Base-by-base conservation (phyloP, 208 protist species). In the Crithidia bombi region DNA sequence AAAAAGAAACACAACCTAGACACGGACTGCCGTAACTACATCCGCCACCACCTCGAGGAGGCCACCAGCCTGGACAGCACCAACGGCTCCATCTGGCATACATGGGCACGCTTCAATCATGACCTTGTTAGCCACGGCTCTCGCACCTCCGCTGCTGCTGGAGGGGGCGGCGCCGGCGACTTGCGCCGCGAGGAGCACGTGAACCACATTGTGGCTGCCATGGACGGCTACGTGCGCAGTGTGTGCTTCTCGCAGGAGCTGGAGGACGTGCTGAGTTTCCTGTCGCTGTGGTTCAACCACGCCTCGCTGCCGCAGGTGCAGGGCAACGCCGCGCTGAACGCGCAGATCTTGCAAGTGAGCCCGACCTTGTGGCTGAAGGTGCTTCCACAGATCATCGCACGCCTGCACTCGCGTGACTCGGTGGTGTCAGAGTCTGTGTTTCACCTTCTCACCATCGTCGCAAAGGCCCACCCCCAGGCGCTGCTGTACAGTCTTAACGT, bases 401-500 rank as follows among this genome's bases (percentile, higher is more conserved):
- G 98, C 32, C 96, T 99, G 54, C 93, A 99, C 75, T 96, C 96
- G 21, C 87, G 79, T 32, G 73, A 96, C 25, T n/a, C 73, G 0
- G 68, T 78, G 7, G 92, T 99, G 26, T 80, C 92, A 0, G 87
- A 96, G 61, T 90, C 98, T 15, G 92, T 99, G 28, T 90, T 98
- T 62, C 73, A 96, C 25, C 79, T 99, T 5, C 83, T 99, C 12
- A 70, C 79, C 38, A 77, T 89, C 25, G 91, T 99, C 70, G 98
- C 97, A 25, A 96, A 95, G 65, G 79, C 86, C 21, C 99, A 99
- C 84, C 99, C 99, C 30, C 99, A 99, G 80, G 98, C 98, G 7
- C 85, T 99, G 32, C 87, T 99, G 19, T 99, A 99, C 89, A 99
- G 97, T 65, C 84, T 99, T 15, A 99, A 98, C 64, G 99, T 99